Evolutionary conservation across 805 yeast genomes (phyloP), one percentile per base, ranked within the genome.

Genomic region (Saccharomyces jurei): DNA sequence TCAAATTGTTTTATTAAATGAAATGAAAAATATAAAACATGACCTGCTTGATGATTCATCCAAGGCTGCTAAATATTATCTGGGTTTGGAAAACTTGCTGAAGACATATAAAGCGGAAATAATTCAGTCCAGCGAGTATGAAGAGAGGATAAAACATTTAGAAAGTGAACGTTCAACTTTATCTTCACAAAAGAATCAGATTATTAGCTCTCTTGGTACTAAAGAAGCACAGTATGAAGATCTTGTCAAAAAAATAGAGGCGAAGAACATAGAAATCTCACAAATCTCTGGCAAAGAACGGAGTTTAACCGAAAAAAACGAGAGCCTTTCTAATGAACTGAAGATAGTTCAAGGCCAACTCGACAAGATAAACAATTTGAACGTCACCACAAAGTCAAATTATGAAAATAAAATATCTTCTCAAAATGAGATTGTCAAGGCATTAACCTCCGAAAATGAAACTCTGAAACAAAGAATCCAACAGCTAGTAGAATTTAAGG

Each of bases 321-420:
- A 52, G 3, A 29, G 30, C 6, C 29, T 57, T 22, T 32, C 53
- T 22, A 27, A 47, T 4, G 61, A 62, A 29, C 22, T 60, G 3
- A 27, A 55, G 1, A 29, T 50, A 14, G 32, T 47, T 14, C 58
- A 60, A 32, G 53, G 28, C 14, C 53, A 56, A 29, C 50, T 55
- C 26, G 44, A 54, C 9, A 55, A 65, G 56, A 11, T 63, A 50
- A 47, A 61, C 51, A 59, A 54, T 50, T 32, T 50, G 51, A 46
- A 63, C 55, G 52, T 59, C 53, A 52, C 57, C 9, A 50, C 62
- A 6, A 60, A 63, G 41, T 58, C 65, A 2, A 63, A 60, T n/a
- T 70, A 63, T 49, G 74, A 74, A 26, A 66, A 69, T 48, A 72
- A 74, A 56, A 46, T 74, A 21, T 62, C 68, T 22, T 68, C 74